Base-by-base conservation (phyloP, 352 stramenopile genomes). In the Phytophthora rubi region DNA sequence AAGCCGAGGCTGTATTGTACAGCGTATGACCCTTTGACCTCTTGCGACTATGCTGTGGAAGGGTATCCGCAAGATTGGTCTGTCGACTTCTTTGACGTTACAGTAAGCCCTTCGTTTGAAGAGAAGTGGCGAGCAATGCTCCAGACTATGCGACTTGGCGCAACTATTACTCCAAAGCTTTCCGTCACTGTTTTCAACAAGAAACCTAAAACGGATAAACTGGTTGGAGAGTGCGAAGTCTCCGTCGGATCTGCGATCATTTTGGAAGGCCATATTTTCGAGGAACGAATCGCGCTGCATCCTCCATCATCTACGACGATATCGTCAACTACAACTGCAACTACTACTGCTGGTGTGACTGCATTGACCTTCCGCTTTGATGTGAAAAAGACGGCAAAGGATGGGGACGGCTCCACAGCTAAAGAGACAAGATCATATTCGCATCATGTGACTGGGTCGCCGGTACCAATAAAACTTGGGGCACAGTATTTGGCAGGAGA, bases 21-120 rank as follows among this genome's bases (percentile, higher is more conserved):
- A 4, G 88, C 88, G 4, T 96, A 96, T 64, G 86, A 96, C 26
- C 88, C 88, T 10, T 77, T 89, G 26, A 94, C 86, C 0, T 86
- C 88, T 1, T 92, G 79, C 12, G 88, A 96, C 62, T 96, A 93
- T 68, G 68, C 83, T 0, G 84, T 94, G 0, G 77, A 90, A 53
- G 86, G 88, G 3, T 90, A 79, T 35, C 88, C 88, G 6, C 37
- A 45, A 0, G 62, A 93, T 30, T 96, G 84, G 87, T 37, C 71
- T 18, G 53, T 82, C 0, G 78, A 94, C 26, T 96, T 92, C 55
- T 96, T 96, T 65, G 76, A 90, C 21, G 54, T 59, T 1, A 73
- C 67, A 7, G 62, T 59, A 0, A 80, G 84, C 21, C 73, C 75
- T 21, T 82, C 82, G 26, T 86, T 80, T 35, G 88, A 94, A 30